A percentile compares a stretch with the other conserved stretches of the same genome.
Evolutionary conservation across 2,329 filamentous ascomycete genomes (phyloP).

Genomic region (Tolypocladium tropicale): DNA sequence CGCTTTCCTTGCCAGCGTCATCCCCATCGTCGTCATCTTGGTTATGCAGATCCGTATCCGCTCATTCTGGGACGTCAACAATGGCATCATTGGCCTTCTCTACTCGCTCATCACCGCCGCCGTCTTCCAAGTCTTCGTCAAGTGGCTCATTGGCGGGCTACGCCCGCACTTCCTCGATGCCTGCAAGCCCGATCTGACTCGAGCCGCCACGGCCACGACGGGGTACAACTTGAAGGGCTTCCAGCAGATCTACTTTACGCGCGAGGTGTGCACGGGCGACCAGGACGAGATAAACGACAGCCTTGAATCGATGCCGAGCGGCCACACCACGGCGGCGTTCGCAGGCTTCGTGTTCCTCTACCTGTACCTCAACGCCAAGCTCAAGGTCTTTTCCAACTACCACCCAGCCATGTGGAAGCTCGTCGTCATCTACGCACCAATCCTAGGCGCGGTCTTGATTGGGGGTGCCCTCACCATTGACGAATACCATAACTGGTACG

Average conservation of each 20-base stretch:
- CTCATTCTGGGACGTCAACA: slow-evolving; percentile 62
- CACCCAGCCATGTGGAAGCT: slow-evolving; percentile 68
- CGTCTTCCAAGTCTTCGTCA: slow-evolving; percentile 70
- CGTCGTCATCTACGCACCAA: slow-evolving; percentile 50
- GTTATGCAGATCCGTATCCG: slow-evolving; percentile 57
- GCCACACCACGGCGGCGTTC: slow-evolving; percentile 65
- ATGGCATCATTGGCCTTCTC: slow-evolving; percentile 57
- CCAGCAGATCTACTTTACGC: slow-evolving; percentile 55
- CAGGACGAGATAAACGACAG: slow-evolving; percentile 54
- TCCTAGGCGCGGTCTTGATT: slow-evolving; percentile 58
- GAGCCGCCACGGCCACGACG: slow-evolving; percentile 7
- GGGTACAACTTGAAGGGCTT: slow-evolving; percentile 43
- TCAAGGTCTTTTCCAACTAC: slow-evolving; percentile 65
- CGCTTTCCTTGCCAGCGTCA: slow-evolving; percentile 51
- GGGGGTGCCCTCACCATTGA: slow-evolving; percentile 62
- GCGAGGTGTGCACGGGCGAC: slow-evolving; percentile 60
- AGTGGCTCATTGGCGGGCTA: slow-evolving; percentile 63
- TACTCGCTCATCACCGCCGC: slow-evolving; percentile 61
- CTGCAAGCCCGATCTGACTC: slow-evolving; percentile 44
- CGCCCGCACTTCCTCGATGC: slow-evolving; percentile 64
- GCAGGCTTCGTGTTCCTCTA: slow-evolving; percentile 61
- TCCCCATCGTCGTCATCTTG: slow-evolving; percentile 57
- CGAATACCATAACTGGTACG: slow-evolving; percentile 68
- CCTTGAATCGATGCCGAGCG: slow-evolving; percentile 62
- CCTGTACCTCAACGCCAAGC: slow-evolving; percentile 68